Evolutionary conservation across 805 yeast genomes (phyloP), one percentile per base, ranked within the genome.

Genomic region (Henningerozyma blattae): DNA sequence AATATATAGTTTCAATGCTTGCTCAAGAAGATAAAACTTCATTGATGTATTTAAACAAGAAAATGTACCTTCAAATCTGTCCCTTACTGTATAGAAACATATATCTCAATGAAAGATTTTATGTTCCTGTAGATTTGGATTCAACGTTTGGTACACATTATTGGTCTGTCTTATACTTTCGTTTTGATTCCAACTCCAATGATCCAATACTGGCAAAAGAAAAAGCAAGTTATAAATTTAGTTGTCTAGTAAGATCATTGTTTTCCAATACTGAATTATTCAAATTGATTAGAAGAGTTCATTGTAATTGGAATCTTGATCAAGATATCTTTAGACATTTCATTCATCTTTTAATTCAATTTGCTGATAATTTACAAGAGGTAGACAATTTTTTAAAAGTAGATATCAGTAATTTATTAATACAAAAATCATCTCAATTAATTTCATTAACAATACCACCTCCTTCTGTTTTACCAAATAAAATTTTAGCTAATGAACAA

Each of bases 291-390:
- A 43, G 41, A 30, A 31, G 41, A 13, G 43, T 54, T 2, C 50
- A 46, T 29, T 52, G 56, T 32, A 45, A 55, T 10, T 54, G 59
- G 59, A 56, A 52, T 38, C 24, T 52, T 13, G 34, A 47, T 34
- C 35, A 39, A 14, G 32, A 30, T 3, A 31, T 44, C 10, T 27
- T 54, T 35, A 15, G 32, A 12, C 20, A 34, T 12, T 42, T 54
- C 16, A 35, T 52, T 7, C 25, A 32, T 2, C 24, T 50, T 5
- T 20, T 54, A 20, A 40, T 34, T 5, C 17, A 31, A 13, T 30
- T 43, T 30, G 51, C 38, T 4, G 25, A 30, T 3, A 51, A 48
- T 30, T 28, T 54, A 25, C 38, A 38, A 27, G 27, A 33, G 24
- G 48, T 54, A 30, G 54, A 48, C 6, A 47, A 48, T 31, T 52